phyloP scores from a whole-genome alignment of 345 rosid species.

The Syzygium grande region DNA sequence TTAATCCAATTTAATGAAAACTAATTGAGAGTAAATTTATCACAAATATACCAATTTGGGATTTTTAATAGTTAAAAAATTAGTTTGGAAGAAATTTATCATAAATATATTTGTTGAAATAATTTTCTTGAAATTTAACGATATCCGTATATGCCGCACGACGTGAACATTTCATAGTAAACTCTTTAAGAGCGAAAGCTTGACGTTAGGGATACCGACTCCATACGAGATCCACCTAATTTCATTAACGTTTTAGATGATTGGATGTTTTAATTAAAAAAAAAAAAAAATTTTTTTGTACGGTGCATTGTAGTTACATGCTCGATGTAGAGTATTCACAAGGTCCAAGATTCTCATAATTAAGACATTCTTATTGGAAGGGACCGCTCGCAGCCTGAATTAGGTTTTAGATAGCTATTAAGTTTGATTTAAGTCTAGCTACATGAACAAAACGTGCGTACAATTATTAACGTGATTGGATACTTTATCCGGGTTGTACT shows the following conservation, averaged over 20 bases:
- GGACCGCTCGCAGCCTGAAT: not conserved
- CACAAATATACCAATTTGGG: rapidly evolving
- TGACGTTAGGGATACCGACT: not conserved
- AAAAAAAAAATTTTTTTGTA: not conserved
- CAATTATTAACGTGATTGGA: not conserved
- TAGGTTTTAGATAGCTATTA: not conserved
- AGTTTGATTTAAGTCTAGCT: not conserved
- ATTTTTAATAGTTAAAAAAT: too few species aligned
- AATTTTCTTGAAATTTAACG: not conserved
- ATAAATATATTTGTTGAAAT: not conserved
- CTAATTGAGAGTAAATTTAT: too few species aligned
- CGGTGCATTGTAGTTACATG: not conserved
- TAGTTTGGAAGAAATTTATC: too few species aligned
- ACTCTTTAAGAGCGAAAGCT: not conserved
- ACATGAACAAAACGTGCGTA: not conserved
- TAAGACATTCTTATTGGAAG: not conserved
- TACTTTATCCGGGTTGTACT: not conserved
- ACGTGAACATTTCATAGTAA: not conserved
- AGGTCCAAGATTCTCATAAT: not conserved
- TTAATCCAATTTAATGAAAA: too few species aligned
- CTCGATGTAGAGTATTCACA: not conserved
- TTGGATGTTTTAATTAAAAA: not conserved
- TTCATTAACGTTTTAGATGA: not conserved
- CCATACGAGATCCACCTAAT: not conserved
- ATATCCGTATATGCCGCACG: not conserved